Evolutionary conservation across 768 basidiomycete genomes (phyloP), one percentile per base, ranked within the genome.

Genomic region (Lactarius vividus): DNA sequence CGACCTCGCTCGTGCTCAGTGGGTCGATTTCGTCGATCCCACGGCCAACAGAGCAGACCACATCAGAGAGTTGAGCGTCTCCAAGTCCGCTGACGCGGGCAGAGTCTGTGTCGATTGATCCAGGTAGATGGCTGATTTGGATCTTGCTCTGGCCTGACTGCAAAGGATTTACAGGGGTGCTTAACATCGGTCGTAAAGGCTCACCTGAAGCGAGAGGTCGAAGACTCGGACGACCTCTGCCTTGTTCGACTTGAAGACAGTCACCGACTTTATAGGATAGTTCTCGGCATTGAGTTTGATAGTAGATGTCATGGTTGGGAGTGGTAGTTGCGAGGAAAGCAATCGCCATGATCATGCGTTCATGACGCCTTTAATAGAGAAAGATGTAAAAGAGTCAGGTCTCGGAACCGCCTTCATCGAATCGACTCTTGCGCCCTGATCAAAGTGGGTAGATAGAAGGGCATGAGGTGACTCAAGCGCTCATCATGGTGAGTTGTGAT

Each of bases 161-260:
- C 26, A 44, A 39, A 58, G 37, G 3, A 46, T 65, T 39, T 10
- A 44, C 26, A 15, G 4, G 26, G 31, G 31, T 10, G 1, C 2
- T 20, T 5, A 15, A 10, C 10, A 16, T n/a, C 4, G 20, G 20
- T 52, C 20, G 35, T 20, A 40, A 23, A 7, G n/a, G 69, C 75
- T n/a, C 73, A 85, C 85, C 78, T 83, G 73, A 13, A 88, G 79
- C 11, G 79, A 73, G 4, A 85, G 60, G 0, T 76, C 67, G 73
- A 87, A 85, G 0, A 76, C 76, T 10, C 86, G 80, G 46, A 83
- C 82, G 23, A 88, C 74, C 70, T 88, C 84, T 1, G 85, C 86
- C 63, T 80, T 83, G 61, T 75, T 75, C 8, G 83, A 83, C 72
- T 83, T 84, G 75, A 84, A 85, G 42, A 87, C 77, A 0, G 84